Evolutionary conservation across 2,329 filamentous ascomycete species (phyloP).

Genomic region (Ceratocystis ficicola): DNA sequence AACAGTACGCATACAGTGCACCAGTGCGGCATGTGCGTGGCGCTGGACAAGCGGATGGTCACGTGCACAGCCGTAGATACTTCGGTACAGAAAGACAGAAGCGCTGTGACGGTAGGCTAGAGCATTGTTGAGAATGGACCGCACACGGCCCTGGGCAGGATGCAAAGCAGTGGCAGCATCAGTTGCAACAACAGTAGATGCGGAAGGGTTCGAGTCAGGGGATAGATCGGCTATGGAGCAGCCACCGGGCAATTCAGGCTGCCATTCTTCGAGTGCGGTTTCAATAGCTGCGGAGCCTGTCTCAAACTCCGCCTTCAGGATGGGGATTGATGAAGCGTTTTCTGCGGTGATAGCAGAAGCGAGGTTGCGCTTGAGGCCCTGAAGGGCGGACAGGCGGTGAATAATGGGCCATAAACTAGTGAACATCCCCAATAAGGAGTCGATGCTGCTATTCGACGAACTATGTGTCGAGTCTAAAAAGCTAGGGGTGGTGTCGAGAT

Average conservation of each 20-base stretch:
- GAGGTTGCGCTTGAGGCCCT: conserved; percentile 41
- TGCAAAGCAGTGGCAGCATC: conserved; percentile 17
- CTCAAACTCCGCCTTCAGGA: conserved; percentile 40
- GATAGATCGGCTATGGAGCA: conserved; percentile 25
- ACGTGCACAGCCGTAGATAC: conserved; percentile 39
- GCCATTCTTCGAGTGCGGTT: conserved; percentile 43
- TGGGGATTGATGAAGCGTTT: conserved; percentile 35
- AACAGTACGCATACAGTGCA: conserved; percentile 45
- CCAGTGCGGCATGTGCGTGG: conserved; percentile 39
- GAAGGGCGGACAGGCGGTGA: conserved; percentile 46
- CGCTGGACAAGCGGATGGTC: conserved; percentile 41
- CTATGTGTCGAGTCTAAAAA: conserved; percentile 34
- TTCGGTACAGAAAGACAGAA: conserved; percentile 46
- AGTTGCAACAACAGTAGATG: background rate
- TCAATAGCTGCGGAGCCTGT: conserved; percentile 44
- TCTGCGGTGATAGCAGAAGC: conserved; percentile 35
- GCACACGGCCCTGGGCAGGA: conserved; percentile 34
- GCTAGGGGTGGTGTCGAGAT: conserved; percentile 36
- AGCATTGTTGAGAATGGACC: conserved; percentile 47
- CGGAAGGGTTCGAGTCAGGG: conserved; percentile 13
- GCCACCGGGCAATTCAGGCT: conserved; percentile 38
- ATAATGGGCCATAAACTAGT: conserved; percentile 53
- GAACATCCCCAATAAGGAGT: conserved; percentile 49
- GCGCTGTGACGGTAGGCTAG: conserved; percentile 48
- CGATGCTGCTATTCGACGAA: conserved; percentile 39